Percentiles rank a stretch among this genome's conserved stretches.
Evolutionary conservation across 2,329 filamentous ascomycete genomes (phyloP).

Genomic region (Apiospora marii): DNA sequence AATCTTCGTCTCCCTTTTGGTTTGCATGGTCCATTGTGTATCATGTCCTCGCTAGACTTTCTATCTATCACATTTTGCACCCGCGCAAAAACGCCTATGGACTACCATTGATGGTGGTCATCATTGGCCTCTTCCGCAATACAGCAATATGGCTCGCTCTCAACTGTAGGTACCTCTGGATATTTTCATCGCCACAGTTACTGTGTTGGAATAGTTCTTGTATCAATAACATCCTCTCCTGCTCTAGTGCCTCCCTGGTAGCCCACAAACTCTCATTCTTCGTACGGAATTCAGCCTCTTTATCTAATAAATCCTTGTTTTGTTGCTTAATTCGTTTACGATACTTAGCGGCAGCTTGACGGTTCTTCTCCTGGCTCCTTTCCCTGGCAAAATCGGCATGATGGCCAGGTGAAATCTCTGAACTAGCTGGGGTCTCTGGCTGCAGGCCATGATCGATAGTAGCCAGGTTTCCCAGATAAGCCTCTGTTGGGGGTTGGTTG

Average conservation of each 20-base stretch:
- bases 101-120: background rate
- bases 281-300: too few relatives aligned
- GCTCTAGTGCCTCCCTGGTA: background rate
- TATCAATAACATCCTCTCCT: background rate
- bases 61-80: background rate
- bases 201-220: background rate
- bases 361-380: too few relatives aligned
- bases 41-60: background rate
- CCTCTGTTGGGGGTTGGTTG: too few relatives aligned
- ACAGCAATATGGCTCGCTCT: background rate
- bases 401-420: too few relatives aligned
- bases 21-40: background rate
- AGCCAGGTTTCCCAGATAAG: too few relatives aligned
- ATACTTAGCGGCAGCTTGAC: too few relatives aligned
- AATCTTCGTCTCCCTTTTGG: background rate
- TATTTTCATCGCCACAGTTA: background rate
- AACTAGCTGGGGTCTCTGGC: too few relatives aligned
- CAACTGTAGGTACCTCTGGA: background rate
- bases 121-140: background rate
- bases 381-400: too few relatives aligned
- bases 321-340: too few relatives aligned
- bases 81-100: background rate
- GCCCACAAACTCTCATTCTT: background rate
- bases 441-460: too few relatives aligned
- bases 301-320: too few relatives aligned